A percentile compares a stretch with the other conserved stretches of the same genome.
Evolutionary conservation across 352 stramenopile genomes (phyloP).

Genomic region (Nothophytophthora sp.): DNA sequence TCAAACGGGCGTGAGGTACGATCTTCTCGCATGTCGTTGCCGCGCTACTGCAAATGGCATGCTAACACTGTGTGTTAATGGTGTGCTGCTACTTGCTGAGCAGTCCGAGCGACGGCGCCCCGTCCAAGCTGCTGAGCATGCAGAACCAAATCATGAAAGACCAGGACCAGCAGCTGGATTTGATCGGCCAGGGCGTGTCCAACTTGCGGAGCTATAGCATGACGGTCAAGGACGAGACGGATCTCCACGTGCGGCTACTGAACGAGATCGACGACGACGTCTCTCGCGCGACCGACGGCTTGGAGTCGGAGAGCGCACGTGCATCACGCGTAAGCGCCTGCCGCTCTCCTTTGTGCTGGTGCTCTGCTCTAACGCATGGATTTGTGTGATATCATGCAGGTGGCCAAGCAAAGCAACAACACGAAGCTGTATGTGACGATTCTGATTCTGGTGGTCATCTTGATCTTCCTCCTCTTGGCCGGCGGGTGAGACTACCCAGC

Average conservation of each 20-base stretch:
- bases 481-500: slow-evolving; percentile 50
- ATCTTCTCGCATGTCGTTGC: no score
- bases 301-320: slow-evolving; percentile 79
- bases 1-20: slow-evolving; percentile 30
- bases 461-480: slow-evolving; percentile 88
- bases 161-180: slow-evolving; percentile 84
- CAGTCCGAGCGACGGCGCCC: slow-evolving; percentile 29
- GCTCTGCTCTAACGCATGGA: neutral
- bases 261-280: slow-evolving; percentile 91
- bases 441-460: slow-evolving; percentile 81
- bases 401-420: slow-evolving; percentile 94
- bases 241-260: slow-evolving; percentile 87
- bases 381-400: slow-evolving; percentile 45
- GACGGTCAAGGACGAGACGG: slow-evolving; percentile 89
- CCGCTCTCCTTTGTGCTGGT: slow-evolving; percentile 1
- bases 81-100: no score
- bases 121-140: slow-evolving; percentile 68
- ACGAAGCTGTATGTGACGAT: slow-evolving; percentile 94
- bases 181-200: slow-evolving; percentile 80
- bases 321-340: slow-evolving; percentile 51
- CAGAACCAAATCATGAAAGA: slow-evolving; percentile 93
- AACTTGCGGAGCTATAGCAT: slow-evolving; percentile 88
- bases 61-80: slow-evolving; percentile 8
- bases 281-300: slow-evolving; percentile 77
- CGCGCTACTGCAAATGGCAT: no score